Conservation (phyloP, 2,329 filamentous ascomycete genomes). For the Sporothrix pseudoabietina region DNA sequence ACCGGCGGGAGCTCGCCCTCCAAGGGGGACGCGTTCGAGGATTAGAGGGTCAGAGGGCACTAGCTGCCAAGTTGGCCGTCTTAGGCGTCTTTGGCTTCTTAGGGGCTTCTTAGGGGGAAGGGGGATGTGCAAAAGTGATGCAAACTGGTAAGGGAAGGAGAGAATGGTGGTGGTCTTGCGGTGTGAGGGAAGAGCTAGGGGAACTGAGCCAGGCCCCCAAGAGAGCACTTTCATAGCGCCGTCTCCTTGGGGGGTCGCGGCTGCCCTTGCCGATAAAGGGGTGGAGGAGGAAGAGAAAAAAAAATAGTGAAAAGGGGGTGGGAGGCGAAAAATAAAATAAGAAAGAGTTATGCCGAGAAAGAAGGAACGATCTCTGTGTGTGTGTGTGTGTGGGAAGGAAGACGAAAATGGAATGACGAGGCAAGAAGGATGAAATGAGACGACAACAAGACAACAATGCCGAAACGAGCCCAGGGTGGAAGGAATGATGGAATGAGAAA, state of each 20-base stretch:
- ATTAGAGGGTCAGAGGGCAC: neutral
- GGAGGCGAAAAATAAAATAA: conserved; percentile 20
- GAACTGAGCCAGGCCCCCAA: neutral
- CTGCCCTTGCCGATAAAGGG: conserved; percentile 18
- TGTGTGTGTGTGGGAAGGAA: neutral
- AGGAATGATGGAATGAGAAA: conserved; percentile 7
- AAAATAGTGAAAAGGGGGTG: conserved; percentile 18
- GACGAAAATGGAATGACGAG: neutral
- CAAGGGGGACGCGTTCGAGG: neutral
- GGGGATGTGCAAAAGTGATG: neutral
- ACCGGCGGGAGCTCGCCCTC: neutral
- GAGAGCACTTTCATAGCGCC: neutral
- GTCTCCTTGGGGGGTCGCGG: neutral
- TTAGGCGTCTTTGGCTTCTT: neutral
- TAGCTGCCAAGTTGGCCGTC: conserved; percentile 24
- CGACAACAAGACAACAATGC: neutral
- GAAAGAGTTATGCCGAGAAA: neutral
- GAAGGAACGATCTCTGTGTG: neutral
- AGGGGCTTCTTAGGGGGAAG: neutral
- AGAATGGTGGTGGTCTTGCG: neutral
- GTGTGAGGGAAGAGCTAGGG: conserved; percentile 15
- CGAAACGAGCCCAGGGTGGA: neutral
- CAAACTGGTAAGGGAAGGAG: neutral
- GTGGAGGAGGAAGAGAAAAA: neutral
- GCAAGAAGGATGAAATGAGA: neutral